Evolutionary conservation across 1,284 basidiomycete species (phyloP), one percentile per base, ranked within the genome.

Genomic region (Cryptococcus floricola): DNA sequence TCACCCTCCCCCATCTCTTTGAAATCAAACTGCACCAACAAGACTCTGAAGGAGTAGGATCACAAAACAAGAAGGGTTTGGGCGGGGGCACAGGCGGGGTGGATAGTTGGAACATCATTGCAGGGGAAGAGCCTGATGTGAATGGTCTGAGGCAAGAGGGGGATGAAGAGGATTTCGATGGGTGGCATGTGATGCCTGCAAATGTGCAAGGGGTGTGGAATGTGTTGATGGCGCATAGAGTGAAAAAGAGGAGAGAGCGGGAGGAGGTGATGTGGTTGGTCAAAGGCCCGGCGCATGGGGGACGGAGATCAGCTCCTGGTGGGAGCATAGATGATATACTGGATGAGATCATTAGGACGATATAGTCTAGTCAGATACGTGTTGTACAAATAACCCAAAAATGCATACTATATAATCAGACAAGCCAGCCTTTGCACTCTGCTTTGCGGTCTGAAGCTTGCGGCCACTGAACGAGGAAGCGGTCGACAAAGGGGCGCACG

Each of bases 391-490:
- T 47, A 43, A 19, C 19, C 49, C 48, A 45, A 47, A 54, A 52
- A 57, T 60, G 52, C 56, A 57, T 57, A 14, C 14, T 31, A 28
- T 6, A 37, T 23, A 16, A 16, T 50, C 44, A 61, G 23, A 64
- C 58, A 10, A 64, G 53, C 58, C 57, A 60, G 13, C 62, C 62
- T 48, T 48, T 57, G 31, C 59, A 59, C 47, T 58, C 54, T 23
- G 31, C 54, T 41, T 54, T 52, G 16, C 6, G 34, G 31, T 16
- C 68, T 28, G 81, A 70, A 45, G 87, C 76, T 42, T 83, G 79
- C 18, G 87, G 86, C 91, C 91, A 95, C 70, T 95, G 91, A 14
- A 91, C 87, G 54, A 94, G 70, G 70, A 95, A 92, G 48, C 85
- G 84, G 75, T 98, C 93, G 7, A 91, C 92, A 42, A 95, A 78